Conservation (phyloP, 2,329 filamentous ascomycete genomes). For the Gnomoniopsis sp. region DNA sequence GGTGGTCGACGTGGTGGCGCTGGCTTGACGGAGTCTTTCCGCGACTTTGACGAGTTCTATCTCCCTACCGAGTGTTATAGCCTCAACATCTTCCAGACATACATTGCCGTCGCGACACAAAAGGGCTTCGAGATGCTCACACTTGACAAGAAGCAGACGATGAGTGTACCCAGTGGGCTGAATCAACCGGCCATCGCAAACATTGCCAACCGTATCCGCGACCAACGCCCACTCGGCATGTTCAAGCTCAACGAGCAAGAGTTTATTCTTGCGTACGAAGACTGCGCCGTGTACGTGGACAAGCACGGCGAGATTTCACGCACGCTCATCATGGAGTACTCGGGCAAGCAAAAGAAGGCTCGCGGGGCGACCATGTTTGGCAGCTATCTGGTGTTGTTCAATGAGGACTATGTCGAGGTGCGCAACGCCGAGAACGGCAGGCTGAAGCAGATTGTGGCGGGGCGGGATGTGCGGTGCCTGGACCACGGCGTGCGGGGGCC, state of each 20-base stretch:
- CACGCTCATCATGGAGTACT: slow-evolving; percentile 96
- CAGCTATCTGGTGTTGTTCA: slow-evolving; percentile 88
- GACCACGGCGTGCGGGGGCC: slow-evolving; percentile 75
- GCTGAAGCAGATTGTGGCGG: slow-evolving; percentile 88
- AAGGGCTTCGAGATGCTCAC: slow-evolving; percentile 95
- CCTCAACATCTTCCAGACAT: slow-evolving; percentile 93
- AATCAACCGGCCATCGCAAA: slow-evolving; percentile 74
- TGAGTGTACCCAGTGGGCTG: slow-evolving; percentile 81
- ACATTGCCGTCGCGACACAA: slow-evolving; percentile 84
- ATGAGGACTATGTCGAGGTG: slow-evolving; percentile 95
- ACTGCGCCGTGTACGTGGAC: slow-evolving; percentile 96
- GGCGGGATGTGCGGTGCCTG: slow-evolving; percentile 82
- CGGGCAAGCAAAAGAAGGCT: slow-evolving; percentile 78
- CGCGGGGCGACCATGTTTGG: slow-evolving; percentile 84
- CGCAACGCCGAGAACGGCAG: slow-evolving; percentile 95
- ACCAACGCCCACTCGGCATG: slow-evolving; percentile 89
- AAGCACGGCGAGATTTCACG: slow-evolving; percentile 95
- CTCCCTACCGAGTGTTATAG: slow-evolving; percentile 93
- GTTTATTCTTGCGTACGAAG: slow-evolving; percentile 90
- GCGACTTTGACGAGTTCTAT: slow-evolving; percentile 98
- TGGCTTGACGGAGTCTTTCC: slow-evolving; percentile 89
- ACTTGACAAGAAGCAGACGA: slow-evolving; percentile 93
- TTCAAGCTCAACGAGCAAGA: slow-evolving; percentile 90
- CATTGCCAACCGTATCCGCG: slow-evolving; percentile 78
- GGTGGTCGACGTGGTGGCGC: slow-evolving; percentile 54